phyloP scores from a whole-genome alignment of 2,329 filamentous ascomycete genomes.

The Fusarium sp. region DNA sequence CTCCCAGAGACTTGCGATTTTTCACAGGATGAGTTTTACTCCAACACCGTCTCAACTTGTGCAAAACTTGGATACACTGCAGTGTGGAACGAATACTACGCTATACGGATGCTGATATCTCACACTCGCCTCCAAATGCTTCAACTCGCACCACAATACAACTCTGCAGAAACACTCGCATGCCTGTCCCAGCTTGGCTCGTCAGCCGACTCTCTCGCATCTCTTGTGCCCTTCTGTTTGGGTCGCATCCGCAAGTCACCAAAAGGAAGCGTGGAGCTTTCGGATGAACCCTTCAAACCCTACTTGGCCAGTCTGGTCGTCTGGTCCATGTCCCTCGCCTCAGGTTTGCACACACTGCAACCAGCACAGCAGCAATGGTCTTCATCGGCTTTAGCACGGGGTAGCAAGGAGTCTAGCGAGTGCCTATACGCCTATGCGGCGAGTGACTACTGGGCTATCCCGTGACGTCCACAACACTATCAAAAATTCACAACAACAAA shows the following conservation, averaged over 20 bases:
- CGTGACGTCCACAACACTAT: background rate
- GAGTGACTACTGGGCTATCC: background rate
- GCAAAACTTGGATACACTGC: background rate
- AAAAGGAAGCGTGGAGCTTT: background rate
- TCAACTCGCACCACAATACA: background rate
- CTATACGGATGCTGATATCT: background rate
- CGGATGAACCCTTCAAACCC: background rate
- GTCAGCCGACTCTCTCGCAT: background rate
- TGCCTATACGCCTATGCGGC: background rate
- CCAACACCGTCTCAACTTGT: background rate
- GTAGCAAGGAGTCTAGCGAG: background rate
- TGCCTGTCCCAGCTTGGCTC: background rate
- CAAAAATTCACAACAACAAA: background rate
- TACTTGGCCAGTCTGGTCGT: background rate
- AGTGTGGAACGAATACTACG: background rate
- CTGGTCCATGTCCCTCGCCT: background rate
- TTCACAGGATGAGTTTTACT: background rate
- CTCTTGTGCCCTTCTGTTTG: background rate
- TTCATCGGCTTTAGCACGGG: background rate
- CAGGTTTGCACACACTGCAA: background rate
- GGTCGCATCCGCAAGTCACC: background rate
- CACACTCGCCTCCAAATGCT: background rate
- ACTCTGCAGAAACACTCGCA: background rate
- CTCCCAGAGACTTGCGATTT: background rate
- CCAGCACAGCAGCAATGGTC: background rate